Conservation (phyloP, 345 rosid genomes). For the Eucalyptus tenuipes region DNA sequence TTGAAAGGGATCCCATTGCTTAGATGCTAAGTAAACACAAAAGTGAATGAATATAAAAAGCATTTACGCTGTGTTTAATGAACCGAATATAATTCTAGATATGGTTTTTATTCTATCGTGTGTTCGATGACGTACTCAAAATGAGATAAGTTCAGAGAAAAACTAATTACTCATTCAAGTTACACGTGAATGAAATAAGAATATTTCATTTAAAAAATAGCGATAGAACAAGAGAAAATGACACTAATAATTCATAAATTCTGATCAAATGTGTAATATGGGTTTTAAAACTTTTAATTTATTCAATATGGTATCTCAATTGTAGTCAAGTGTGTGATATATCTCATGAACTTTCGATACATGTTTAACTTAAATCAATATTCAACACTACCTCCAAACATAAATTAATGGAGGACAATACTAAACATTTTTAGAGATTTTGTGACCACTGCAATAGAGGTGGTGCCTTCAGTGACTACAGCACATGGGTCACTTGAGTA, state of each 20-base stretch:
- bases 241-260: too few relatives aligned
- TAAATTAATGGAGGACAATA: rapidly evolving
- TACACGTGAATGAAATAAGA: background rate
- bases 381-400: background rate
- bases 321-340: rapidly evolving
- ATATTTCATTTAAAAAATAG: background rate
- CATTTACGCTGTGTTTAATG: background rate
- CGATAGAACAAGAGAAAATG: rapidly evolving
- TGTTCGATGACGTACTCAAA: background rate
- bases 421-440: too few relatives aligned
- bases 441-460: background rate
- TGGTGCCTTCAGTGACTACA: background rate
- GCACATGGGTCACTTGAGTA: background rate
- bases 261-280: rapidly evolving
- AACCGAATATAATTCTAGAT: too few relatives aligned
- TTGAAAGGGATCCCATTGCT: rapidly evolving
- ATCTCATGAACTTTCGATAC: rapidly evolving
- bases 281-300: rapidly evolving
- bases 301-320: rapidly evolving
- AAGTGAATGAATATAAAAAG: background rate
- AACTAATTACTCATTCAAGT: rapidly evolving
- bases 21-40: background rate
- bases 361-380: too few relatives aligned
- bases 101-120: background rate
- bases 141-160: background rate